Evolutionary conservation across 2,329 filamentous ascomycete genomes (phyloP).

Genomic region (Talaromyces amestolkiae): DNA sequence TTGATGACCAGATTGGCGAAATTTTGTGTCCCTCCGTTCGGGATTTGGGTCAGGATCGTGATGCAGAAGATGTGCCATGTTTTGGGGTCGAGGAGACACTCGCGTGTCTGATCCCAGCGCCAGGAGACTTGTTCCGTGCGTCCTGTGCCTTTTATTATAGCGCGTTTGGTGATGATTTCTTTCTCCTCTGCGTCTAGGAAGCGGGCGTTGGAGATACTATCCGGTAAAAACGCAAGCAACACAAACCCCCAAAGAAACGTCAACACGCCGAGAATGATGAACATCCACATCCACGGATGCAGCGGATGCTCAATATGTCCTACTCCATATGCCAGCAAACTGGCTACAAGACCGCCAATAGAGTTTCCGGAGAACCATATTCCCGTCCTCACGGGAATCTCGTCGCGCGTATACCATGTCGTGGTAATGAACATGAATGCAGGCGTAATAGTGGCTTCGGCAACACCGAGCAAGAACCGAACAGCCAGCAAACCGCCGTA

Average conservation of each 20-base stretch:
- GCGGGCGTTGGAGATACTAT: slow-evolving; percentile 45
- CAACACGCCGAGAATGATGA: slow-evolving; percentile 52
- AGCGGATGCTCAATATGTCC: slow-evolving; percentile 57
- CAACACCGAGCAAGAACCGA: slow-evolving; percentile 62
- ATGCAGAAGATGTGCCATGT: slow-evolving; percentile 59
- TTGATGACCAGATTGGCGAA: slow-evolving; percentile 51
- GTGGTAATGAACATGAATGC: slow-evolving; percentile 52
- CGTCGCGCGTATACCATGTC: slow-evolving; percentile 51
- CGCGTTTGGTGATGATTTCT: slow-evolving; percentile 53
- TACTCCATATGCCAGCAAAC: slow-evolving; percentile 56
- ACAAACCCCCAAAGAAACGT: slow-evolving; percentile 35
- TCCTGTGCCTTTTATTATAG: slow-evolving; percentile 52
- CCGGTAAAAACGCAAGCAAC: slow-evolving; percentile 40
- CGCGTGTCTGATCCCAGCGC: slow-evolving; percentile 43
- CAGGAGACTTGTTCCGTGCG: slow-evolving; percentile 41
- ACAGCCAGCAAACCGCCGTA: slow-evolving; percentile 62
- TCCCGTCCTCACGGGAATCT: slow-evolving; percentile 54
- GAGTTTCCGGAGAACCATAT: slow-evolving; percentile 50
- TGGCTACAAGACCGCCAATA: slow-evolving; percentile 60
- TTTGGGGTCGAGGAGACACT: slow-evolving; percentile 55
- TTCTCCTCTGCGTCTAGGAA: slow-evolving; percentile 43
- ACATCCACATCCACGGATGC: slow-evolving; percentile 57
- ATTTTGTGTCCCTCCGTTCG: slow-evolving; percentile 56
- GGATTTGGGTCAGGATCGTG: slow-evolving; percentile 54
- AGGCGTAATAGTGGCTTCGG: slow-evolving; percentile 51